These are phyloP conservation scores for Royoungia palumana DNA, from an alignment of 768 basidiomycete species.

Conservation along the genomic window DNA sequence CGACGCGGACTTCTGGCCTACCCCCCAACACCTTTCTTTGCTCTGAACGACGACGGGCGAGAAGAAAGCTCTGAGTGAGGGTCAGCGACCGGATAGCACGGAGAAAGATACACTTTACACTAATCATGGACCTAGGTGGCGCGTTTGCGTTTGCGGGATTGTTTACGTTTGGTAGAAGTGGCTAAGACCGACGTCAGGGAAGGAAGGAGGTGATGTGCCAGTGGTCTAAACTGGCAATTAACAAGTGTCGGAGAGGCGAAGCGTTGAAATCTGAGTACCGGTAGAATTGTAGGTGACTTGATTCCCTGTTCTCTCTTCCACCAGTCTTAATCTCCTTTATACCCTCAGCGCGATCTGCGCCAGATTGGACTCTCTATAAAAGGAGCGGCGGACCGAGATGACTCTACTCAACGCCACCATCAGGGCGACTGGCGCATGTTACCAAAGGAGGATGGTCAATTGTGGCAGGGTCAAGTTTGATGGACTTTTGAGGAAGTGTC, in stretches of 20 bases:
- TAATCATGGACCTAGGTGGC: constrained; percentile 1
- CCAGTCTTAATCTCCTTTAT: too few species aligned
- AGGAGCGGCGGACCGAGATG: too few species aligned
- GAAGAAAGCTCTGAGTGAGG: neutral
- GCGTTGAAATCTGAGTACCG: neutral
- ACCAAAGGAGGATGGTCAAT: too few species aligned
- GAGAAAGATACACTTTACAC: neutral
- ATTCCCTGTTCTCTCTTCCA: neutral
- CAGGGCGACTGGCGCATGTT: too few species aligned
- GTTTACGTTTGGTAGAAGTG: neutral
- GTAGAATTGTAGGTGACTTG: neutral
- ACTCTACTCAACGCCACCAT: too few species aligned
- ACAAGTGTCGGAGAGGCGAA: too few species aligned
- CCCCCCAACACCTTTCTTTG: constrained; percentile 3
- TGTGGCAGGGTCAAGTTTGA: too few species aligned
- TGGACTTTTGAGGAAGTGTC: too few species aligned
- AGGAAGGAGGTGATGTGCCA: neutral
- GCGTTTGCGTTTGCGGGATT: neutral
- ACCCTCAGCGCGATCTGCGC: too few species aligned
- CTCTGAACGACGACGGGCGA: neutral
- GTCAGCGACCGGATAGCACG: neutral
- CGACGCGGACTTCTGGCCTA: neutral
- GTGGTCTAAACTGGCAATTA: neutral
- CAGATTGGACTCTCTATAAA: too few species aligned
- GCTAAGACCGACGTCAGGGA: neutral